Evolutionary conservation across 495 filamentous ascomycete genomes (phyloP).

Genomic region (Talaromyces trachyspermus): DNA sequence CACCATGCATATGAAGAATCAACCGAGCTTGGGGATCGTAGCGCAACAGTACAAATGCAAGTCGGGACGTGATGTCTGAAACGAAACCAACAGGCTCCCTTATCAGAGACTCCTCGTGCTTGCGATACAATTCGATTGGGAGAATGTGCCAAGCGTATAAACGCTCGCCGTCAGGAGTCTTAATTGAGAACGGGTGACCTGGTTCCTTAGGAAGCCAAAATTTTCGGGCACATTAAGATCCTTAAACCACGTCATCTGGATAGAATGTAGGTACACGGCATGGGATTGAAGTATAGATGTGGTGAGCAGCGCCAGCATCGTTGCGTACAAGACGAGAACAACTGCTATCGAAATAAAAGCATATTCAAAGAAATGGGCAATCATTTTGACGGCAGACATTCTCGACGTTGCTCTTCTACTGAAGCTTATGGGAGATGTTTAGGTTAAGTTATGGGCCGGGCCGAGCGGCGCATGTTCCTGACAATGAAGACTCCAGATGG

Average conservation of each 20-base stretch:
- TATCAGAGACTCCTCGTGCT: constrained; percentile 46
- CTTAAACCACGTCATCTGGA: constrained; percentile 43
- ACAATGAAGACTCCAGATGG: too few relatives aligned
- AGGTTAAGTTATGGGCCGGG: too few relatives aligned
- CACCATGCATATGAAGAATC: constrained; percentile 48
- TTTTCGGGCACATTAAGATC: constrained; percentile 39
- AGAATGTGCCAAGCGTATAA: constrained; percentile 70
- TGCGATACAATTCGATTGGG: constrained; percentile 54
- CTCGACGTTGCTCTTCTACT: too few relatives aligned
- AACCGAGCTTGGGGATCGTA: constrained; percentile 54
- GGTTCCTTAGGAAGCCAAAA: constrained; percentile 49
- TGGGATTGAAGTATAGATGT: constrained; percentile 38
- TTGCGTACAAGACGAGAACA: constrained; percentile 25
- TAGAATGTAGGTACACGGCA: too few relatives aligned
- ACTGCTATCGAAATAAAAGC: constrained; percentile 19
- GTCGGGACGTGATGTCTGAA: constrained; percentile 45
- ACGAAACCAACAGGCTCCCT: constrained; percentile 42
- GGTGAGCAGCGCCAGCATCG: constrained; percentile 38
- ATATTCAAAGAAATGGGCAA: constrained; percentile 35
- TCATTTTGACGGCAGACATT: background rate
- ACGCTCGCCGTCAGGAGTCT: constrained; percentile 45
- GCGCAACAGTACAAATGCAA: constrained; percentile 53
- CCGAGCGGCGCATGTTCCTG: too few relatives aligned
- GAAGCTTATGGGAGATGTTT: too few relatives aligned
- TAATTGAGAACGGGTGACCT: constrained; percentile 60